Evolutionary conservation across 768 basidiomycete genomes (phyloP).

Genomic region (Nidularia sp.): DNA sequence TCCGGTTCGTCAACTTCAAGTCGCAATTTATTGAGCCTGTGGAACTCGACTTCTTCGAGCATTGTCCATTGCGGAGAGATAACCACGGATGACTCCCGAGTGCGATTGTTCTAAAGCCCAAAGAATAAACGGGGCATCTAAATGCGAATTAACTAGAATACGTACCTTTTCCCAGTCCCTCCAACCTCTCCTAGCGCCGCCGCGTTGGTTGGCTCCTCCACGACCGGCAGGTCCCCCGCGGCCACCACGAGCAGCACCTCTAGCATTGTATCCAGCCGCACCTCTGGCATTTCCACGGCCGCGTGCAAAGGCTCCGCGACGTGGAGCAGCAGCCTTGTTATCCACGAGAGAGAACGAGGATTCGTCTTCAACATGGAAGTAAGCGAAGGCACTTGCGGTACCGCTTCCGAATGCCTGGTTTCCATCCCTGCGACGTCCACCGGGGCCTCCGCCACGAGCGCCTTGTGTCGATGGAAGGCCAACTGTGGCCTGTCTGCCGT

Average conservation of each 20-base stretch:
- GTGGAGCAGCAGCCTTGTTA: constrained; percentile 68
- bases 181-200: constrained; percentile 65
- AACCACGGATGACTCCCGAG: constrained; percentile 89
- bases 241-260: constrained; percentile 44
- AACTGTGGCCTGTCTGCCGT: constrained; percentile 52
- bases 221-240: constrained; percentile 40
- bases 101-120: constrained; percentile 61
- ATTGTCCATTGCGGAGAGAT: constrained; percentile 93
- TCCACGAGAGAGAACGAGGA: constrained; percentile 95
- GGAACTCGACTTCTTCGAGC: constrained; percentile 96
- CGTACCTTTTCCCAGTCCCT: constrained; percentile 92
- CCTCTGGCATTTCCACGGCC: constrained; percentile 56
- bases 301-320: constrained; percentile 57
- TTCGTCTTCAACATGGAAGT: constrained; percentile 98
- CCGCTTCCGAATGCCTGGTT: constrained; percentile 88
- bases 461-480: constrained; percentile 44
- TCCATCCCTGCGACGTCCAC: constrained; percentile 68
- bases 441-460: constrained; percentile 44
- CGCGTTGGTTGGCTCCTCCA: constrained; percentile 40
- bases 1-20: constrained; percentile 94
- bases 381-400: constrained; percentile 88
- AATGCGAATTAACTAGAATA: background rate
- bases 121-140: background rate
- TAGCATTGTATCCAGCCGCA: constrained; percentile 29
- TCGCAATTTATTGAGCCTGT: constrained; percentile 83